A percentile compares a stretch with the other conserved stretches of the same genome.
Conservation (phyloP, 768 basidiomycete genomes). For the Boletus coccyginus region DNA sequence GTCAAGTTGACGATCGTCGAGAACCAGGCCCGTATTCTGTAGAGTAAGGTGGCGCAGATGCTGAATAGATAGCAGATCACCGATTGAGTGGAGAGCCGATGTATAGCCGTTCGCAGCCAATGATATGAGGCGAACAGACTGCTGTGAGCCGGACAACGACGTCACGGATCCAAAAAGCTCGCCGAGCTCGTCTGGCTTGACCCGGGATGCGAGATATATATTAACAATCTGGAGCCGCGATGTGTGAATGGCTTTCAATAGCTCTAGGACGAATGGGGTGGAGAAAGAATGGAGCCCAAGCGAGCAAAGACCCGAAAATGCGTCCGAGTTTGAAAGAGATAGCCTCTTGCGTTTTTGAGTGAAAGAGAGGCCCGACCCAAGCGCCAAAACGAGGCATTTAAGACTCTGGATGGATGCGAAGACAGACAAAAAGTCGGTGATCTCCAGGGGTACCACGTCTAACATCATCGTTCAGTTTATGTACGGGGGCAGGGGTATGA, state of each 20-base stretch:
- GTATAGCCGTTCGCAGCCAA: conserved; percentile 12
- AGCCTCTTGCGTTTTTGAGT: conserved; percentile 5
- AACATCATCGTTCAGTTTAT: neutral
- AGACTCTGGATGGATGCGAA: conserved; percentile 15
- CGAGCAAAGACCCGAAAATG: conserved; percentile 9
- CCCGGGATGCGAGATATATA: conserved; percentile 12
- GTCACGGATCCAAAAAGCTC: conserved; percentile 5
- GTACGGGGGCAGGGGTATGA: neutral
- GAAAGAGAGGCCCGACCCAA: conserved; percentile 12
- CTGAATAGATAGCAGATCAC: conserved; percentile 2
- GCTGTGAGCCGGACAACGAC: conserved; percentile 7
- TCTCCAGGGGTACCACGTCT: conserved; percentile 14
- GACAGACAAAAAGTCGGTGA: conserved; percentile 12
- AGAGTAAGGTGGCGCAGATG: conserved; percentile 14
- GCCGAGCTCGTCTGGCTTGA: conserved; percentile 4
- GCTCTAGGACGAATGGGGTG: neutral
- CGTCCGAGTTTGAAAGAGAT: neutral
- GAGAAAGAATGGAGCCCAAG: conserved; percentile 17
- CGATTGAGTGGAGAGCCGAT: conserved; percentile 10
- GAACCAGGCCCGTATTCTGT: conserved; percentile 9
- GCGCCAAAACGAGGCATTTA: conserved; percentile 17
- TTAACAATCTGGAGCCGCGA: conserved; percentile 15
- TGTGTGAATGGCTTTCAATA: conserved; percentile 7
- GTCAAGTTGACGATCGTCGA: conserved; percentile 11
- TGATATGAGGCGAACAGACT: conserved; percentile 6